A percentile compares a stretch with the other conserved stretches of the same genome.
Evolutionary conservation across 345 rosid species (phyloP).

Genomic region (Geranium rotundifolium): DNA sequence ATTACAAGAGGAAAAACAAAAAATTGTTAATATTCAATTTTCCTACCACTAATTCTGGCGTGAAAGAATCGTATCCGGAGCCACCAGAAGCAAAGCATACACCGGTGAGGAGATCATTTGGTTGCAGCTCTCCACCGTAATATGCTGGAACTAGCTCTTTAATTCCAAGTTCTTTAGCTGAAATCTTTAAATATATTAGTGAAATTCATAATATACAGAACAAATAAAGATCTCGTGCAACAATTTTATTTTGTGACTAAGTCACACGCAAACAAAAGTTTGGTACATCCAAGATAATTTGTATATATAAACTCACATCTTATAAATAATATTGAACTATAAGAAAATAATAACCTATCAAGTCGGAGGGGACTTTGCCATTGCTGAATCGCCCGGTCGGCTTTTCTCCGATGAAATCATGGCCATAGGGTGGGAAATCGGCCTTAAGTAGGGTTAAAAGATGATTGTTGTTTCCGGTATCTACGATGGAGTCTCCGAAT

Average conservation of each 20-base stretch:
- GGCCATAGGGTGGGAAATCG: conserved; percentile 65
- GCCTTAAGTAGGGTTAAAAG: conserved; percentile 35
- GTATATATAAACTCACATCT: background rate
- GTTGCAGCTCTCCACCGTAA: conserved; percentile 31
- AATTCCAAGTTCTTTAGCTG: conserved; percentile 64
- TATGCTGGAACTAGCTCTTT: conserved; percentile 54
- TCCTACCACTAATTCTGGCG: conserved; percentile 38
- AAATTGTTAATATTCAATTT: too few relatives aligned
- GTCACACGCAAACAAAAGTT: too few relatives aligned
- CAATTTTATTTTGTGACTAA: too few relatives aligned
- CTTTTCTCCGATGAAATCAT: conserved; percentile 38
- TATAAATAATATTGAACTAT: background rate
- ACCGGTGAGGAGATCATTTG: conserved; percentile 57
- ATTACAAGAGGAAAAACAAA: too few relatives aligned
- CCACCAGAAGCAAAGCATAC: conserved; percentile 77
- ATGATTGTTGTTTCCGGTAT: too few relatives aligned
- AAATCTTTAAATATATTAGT: background rate
- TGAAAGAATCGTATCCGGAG: conserved; percentile 62
- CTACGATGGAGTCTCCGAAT: too few relatives aligned
- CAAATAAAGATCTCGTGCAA: too few relatives aligned
- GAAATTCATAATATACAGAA: too few relatives aligned
- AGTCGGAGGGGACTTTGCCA: conserved; percentile 66
- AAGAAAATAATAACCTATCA: conserved; percentile 29
- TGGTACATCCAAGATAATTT: background rate
- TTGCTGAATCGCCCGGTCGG: conserved; percentile 73